These are phyloP conservation scores for Metschnikowia borealis DNA, from an alignment of 805 yeast genomes.

Conservation along the genomic window DNA sequence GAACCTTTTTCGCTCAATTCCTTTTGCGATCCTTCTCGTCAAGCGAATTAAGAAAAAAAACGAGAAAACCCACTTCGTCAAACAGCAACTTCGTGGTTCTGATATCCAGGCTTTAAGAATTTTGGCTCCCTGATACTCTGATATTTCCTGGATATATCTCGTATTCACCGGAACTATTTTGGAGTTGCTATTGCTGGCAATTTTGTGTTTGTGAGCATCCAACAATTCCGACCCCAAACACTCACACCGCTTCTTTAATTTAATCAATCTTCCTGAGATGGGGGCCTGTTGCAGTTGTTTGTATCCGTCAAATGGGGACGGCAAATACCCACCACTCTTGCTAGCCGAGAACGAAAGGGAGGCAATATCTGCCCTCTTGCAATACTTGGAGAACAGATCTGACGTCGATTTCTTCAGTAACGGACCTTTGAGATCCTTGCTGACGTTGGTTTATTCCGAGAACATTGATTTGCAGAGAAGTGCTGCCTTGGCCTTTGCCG, in stretches of 20 bases:
- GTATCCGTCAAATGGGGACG: conserved; percentile 45
- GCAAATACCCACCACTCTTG: conserved; percentile 70
- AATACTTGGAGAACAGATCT: conserved; percentile 79
- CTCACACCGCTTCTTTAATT: neutral
- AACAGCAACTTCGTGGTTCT: conserved; percentile 2
- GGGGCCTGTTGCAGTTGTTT: conserved; percentile 44
- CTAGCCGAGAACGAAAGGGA: conserved; percentile 92
- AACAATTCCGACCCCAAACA: neutral
- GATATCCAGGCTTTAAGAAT: neutral
- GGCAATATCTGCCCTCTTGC: conserved; percentile 86
- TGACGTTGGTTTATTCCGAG: conserved; percentile 91
- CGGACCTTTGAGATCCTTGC: conserved; percentile 83
- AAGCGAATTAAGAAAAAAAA: neutral
- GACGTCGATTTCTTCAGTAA: conserved; percentile 87
- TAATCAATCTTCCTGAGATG: conserved; percentile 21
- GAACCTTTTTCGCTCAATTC: neutral
- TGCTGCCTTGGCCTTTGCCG: conserved; percentile 98
- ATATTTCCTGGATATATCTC: neutral
- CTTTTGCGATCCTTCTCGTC: neutral
- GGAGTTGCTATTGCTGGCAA: neutral
- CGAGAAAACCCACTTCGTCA: conserved; percentile 1
- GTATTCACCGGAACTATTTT: neutral
- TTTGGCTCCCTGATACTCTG: neutral
- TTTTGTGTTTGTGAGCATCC: conserved; percentile 2
- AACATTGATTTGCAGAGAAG: conserved; percentile 92